Conservation (phyloP, 768 basidiomycete genomes). For the Podaxis sp. region DNA sequence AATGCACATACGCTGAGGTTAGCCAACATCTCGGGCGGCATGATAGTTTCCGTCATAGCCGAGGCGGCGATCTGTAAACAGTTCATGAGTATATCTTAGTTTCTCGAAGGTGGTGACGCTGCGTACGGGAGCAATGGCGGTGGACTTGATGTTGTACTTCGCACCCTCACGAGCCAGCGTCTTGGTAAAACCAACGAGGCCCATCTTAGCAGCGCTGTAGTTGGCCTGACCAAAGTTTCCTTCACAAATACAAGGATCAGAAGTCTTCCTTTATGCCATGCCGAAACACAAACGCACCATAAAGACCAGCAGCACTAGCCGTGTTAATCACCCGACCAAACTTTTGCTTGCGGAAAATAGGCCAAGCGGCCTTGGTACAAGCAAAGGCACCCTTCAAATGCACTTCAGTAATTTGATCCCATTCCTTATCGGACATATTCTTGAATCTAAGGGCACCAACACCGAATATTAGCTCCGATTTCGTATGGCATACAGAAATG, state of each 20-base stretch:
- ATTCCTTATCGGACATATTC: conserved; percentile 96
- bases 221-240: conserved; percentile 97
- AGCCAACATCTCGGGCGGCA: conserved; percentile 93
- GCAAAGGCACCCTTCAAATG: conserved; percentile 94
- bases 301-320: conserved; percentile 91
- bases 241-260: conserved; percentile 24
- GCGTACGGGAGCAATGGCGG: conserved; percentile 87
- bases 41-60: conserved; percentile 91
- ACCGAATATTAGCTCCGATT: background rate
- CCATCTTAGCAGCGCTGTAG: conserved; percentile 98
- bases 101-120: background rate
- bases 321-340: conserved; percentile 95
- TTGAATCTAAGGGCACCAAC: conserved; percentile 63
- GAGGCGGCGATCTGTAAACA: conserved; percentile 82
- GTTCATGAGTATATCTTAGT: background rate
- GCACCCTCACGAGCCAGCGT: conserved; percentile 90
- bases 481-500: background rate
- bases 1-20: conserved; percentile 62
- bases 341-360: conserved; percentile 90
- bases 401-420: conserved; percentile 85
- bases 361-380: conserved; percentile 95
- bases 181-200: conserved; percentile 87
- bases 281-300: conserved; percentile 51
- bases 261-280: too few species aligned
- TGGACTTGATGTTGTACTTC: conserved; percentile 86